Evolutionary conservation across 306 rosid species (phyloP).

Genomic region (Acacia confusa): DNA sequence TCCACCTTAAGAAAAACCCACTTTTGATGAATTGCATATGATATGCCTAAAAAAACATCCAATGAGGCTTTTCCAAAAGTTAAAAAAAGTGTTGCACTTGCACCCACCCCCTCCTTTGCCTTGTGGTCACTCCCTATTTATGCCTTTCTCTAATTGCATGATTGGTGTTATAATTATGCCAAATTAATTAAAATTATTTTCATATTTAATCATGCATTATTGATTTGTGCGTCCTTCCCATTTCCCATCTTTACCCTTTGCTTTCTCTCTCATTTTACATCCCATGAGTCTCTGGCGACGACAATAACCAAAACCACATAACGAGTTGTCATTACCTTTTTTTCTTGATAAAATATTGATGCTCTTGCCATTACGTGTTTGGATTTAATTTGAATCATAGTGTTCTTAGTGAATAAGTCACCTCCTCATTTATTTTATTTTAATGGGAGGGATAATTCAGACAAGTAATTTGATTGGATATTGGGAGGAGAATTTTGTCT

Average conservation of each 20-base stretch:
- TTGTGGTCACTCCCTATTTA: not conserved
- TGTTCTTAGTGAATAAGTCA: not conserved
- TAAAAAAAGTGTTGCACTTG: not conserved
- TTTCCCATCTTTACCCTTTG: not conserved
- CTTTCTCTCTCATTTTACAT: not conserved
- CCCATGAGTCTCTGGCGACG: not conserved
- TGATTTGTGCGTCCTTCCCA: not conserved
- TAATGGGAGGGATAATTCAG: not conserved
- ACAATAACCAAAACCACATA: not conserved
- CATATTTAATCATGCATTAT: conserved; percentile 5
- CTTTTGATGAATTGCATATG: conserved; percentile 6
- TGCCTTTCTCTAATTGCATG: conserved; percentile 14
- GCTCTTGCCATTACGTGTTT: not conserved
- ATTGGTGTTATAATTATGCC: conserved; percentile 5
- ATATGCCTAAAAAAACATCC: not conserved
- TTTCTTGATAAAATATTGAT: not conserved
- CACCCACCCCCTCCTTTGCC: not conserved
- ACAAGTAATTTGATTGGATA: not conserved
- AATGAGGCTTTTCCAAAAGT: not conserved
- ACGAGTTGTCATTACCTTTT: not conserved
- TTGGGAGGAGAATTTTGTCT: not conserved
- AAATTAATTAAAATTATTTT: not conserved
- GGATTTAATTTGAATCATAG: not conserved
- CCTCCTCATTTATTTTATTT: not conserved
- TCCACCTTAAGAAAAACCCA: conserved; percentile 43